Percentiles rank a stretch among this genome's conserved stretches.
These are phyloP conservation scores for Brachypodium distachyon DNA, from an alignment of 202 grass and related monocot species.

Conservation along the genomic window DNA sequence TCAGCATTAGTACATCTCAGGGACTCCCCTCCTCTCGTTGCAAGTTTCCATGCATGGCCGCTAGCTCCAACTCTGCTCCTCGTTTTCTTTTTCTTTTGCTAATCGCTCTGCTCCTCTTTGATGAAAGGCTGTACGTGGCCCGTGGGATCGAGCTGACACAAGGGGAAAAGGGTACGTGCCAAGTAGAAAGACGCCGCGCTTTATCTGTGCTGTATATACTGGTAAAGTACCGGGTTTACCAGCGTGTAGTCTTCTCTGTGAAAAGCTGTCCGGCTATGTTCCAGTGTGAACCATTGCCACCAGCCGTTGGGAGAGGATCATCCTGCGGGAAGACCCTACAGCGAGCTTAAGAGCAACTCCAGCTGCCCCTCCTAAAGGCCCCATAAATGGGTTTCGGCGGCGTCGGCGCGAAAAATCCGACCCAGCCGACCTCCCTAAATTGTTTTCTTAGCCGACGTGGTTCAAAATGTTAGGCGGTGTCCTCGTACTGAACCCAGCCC, in stretches of 20 bases:
- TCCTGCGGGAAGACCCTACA: too few relatives aligned
- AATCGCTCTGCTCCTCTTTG: not conserved
- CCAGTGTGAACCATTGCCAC: not conserved
- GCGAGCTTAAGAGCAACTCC: too few relatives aligned
- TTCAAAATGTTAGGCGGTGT: too few relatives aligned
- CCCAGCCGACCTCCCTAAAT: too few relatives aligned
- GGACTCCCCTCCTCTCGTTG: not conserved
- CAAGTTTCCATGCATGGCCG: not conserved
- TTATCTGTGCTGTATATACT: constrained; percentile 5
- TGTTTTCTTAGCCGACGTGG: too few relatives aligned
- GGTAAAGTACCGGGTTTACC: not conserved
- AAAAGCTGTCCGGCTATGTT: not conserved
- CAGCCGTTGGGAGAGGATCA: not conserved
- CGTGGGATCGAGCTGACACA: too few relatives aligned
- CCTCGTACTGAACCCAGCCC: too few relatives aligned
- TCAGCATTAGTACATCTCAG: not conserved
- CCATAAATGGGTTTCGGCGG: too few relatives aligned
- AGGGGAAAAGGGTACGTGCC: not conserved
- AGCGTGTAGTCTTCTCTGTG: not conserved
- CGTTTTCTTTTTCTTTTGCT: not conserved
- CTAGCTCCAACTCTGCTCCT: not conserved
- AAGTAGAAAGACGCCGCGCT: not conserved
- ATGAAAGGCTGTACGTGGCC: not conserved
- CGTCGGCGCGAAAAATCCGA: too few relatives aligned
- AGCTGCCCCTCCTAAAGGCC: too few relatives aligned